Conservation (phyloP, 2,329 filamentous ascomycete genomes). For the Cryphonectria naterciae region DNA sequence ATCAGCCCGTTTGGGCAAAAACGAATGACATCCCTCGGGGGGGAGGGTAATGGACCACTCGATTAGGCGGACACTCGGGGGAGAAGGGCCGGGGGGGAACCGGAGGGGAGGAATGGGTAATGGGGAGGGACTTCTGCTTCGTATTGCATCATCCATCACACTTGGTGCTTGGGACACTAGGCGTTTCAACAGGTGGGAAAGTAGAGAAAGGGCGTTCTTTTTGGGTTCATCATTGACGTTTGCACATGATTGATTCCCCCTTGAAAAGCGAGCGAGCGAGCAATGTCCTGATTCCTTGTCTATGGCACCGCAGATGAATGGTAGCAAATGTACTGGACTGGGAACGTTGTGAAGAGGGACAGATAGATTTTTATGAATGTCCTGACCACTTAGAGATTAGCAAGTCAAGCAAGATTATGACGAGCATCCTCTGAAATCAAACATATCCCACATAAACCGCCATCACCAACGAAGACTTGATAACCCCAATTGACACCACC, state of each 20-base stretch:
- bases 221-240: background rate
- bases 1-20: conserved; percentile 26
- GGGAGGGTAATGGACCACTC: conserved; percentile 14
- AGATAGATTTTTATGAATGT: conserved; percentile 5
- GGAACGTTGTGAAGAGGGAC: too few relatives aligned
- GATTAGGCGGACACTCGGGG: background rate
- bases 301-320: conserved; percentile 1
- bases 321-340: conserved; percentile 6
- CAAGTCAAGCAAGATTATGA: background rate
- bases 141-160: conserved; percentile 1
- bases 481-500: background rate
- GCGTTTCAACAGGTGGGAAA: conserved; percentile 2
- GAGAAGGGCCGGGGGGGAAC: background rate
- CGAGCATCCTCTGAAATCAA: background rate
- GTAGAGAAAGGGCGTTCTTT: conserved; percentile 5
- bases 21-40: background rate
- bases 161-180: conserved; percentile 1
- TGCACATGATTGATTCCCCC: background rate
- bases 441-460: background rate
- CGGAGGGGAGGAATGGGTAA: background rate
- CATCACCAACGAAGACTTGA: background rate
- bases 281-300: conserved; percentile 12
- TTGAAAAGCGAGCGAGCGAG: conserved; percentile 16
- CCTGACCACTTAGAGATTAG: background rate
- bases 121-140: conserved; percentile 1